phyloP scores from a whole-genome alignment of 345 rosid species.

The Firmiana major region DNA sequence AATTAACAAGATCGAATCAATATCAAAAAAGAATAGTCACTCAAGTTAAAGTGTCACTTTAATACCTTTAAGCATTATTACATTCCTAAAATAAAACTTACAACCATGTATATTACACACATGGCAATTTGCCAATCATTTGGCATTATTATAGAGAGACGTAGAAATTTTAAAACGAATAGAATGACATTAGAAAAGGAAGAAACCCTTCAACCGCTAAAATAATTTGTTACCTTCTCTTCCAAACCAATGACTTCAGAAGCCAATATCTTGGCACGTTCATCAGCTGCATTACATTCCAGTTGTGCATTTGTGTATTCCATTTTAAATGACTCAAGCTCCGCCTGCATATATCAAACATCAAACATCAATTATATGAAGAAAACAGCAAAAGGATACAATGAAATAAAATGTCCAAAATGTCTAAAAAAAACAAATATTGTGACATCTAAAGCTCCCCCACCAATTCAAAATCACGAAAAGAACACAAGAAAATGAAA shows the following conservation, averaged over 20 bases:
- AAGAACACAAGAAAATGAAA: background rate
- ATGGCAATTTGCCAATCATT: background rate
- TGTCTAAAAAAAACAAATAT: background rate
- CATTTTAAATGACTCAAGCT: conserved; percentile 70
- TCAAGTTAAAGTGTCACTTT: background rate
- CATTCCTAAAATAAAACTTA: background rate
- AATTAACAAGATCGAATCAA: conserved; percentile 8
- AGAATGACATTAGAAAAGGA: background rate
- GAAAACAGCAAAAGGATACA: conserved; percentile 10
- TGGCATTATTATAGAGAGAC: background rate
- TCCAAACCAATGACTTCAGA: conserved; percentile 97
- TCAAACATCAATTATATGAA: conserved; percentile 12
- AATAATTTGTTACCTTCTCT: conserved; percentile 69
- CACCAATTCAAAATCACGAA: background rate
- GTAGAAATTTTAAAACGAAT: background rate
- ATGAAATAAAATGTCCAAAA: background rate
- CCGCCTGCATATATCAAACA: conserved; percentile 53
- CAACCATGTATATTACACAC: background rate
- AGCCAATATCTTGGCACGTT: conserved; percentile 85
- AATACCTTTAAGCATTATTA: background rate
- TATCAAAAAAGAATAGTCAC: background rate
- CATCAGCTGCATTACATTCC: conserved; percentile 91
- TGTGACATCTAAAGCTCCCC: background rate
- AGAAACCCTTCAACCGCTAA: background rate
- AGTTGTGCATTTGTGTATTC: conserved; percentile 74